Percentiles rank a stretch among this genome's conserved stretches.
These are phyloP conservation scores for Cutaneotrichosporon cutaneum DNA, from an alignment of 1,284 basidiomycete genomes.

Conservation along the genomic window DNA sequence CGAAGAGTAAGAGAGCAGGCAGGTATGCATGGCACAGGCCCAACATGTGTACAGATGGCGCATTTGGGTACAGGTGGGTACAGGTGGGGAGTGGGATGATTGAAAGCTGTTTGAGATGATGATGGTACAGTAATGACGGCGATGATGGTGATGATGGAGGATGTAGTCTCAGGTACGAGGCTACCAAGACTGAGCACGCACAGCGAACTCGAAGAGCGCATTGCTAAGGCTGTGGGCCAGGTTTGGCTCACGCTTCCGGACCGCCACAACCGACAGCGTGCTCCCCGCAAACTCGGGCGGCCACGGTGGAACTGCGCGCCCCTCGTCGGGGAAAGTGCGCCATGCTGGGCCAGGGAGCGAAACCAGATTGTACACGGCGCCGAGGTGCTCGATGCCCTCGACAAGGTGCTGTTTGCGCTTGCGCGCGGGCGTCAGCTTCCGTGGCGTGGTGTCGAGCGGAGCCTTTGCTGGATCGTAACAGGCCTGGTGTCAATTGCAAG, in stretches of 20 bases:
- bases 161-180: neutral
- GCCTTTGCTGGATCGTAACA: neutral
- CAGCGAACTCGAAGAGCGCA: neutral
- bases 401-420: neutral
- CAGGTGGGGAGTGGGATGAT: too few species aligned
- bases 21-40: too few species aligned
- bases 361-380: neutral
- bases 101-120: too few species aligned
- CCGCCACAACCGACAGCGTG: neutral
- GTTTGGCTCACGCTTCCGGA: neutral
- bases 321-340: conserved; percentile 1
- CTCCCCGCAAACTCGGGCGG: neutral
- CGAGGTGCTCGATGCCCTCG: neutral
- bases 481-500: neutral
- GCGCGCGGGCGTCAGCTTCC: neutral
- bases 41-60: too few species aligned
- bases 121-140: too few species aligned
- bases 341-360: neutral
- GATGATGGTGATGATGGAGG: neutral
- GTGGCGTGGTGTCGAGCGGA: too few species aligned
- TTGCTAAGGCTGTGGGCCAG: neutral
- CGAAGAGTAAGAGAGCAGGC: too few species aligned
- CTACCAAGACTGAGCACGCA: neutral
- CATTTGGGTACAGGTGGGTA: too few species aligned
- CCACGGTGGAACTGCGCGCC: neutral